Evolutionary conservation across 2,329 filamentous ascomycete genomes (phyloP).

Genomic region (Stachybotrys elegans): DNA sequence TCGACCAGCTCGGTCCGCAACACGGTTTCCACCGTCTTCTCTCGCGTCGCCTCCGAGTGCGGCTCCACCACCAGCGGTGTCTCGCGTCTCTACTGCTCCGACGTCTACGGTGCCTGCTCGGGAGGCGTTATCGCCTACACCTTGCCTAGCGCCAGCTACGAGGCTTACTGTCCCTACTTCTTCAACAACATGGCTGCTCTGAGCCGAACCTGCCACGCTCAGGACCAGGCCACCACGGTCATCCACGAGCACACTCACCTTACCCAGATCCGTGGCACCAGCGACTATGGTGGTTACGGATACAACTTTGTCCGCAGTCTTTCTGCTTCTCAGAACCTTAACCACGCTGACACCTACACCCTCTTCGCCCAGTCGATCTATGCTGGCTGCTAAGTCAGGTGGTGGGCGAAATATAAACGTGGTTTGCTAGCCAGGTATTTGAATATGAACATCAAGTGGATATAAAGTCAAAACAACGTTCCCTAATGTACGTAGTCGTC

Average conservation of each 20-base stretch:
- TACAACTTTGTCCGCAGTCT: conserved; percentile 47
- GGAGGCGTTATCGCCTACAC: conserved; percentile 57
- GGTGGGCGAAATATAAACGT: too few species aligned
- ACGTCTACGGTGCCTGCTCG: conserved; percentile 48
- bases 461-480: too few species aligned
- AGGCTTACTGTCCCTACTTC: conserved; percentile 58
- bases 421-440: too few species aligned
- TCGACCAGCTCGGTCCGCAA: conserved; percentile 36
- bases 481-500: too few species aligned
- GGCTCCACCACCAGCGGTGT: conserved; percentile 39
- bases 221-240: conserved; percentile 61
- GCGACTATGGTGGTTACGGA: conserved; percentile 54
- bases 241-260: conserved; percentile 63
- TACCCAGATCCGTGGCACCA: conserved; percentile 51
- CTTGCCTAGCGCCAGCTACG: conserved; percentile 44
- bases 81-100: conserved; percentile 54
- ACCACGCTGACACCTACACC: conserved; percentile 59
- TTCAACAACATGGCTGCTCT: conserved; percentile 49
- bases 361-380: conserved; percentile 33
- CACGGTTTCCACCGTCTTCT: conserved; percentile 47
- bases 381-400: conserved; percentile 7
- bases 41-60: conserved; percentile 50
- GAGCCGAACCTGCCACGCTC: conserved; percentile 50
- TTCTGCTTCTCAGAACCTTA: conserved; percentile 43
- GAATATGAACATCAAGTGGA: too few species aligned